Conservation (phyloP, 1,284 basidiomycete genomes). For the Tilletia indica region DNA sequence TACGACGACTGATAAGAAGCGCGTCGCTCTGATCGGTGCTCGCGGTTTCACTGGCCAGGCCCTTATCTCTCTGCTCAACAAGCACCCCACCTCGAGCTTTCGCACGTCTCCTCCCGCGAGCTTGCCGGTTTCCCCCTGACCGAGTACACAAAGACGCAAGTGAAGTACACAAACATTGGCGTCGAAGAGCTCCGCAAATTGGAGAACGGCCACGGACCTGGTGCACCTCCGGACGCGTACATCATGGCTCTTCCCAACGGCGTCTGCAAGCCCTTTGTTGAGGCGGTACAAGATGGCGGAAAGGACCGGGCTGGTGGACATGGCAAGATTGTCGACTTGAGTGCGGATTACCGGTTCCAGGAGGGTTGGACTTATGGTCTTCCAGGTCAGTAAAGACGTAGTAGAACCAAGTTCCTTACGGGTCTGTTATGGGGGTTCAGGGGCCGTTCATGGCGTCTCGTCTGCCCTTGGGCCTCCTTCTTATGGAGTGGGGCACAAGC, state of each 20-base stretch:
- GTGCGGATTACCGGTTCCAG: conserved; percentile 90
- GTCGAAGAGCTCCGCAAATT: conserved; percentile 52
- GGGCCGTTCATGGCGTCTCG: too few relatives aligned
- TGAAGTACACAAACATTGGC: conserved; percentile 60
- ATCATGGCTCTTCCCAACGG: conserved; percentile 97
- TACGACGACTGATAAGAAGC: conserved; percentile 70
- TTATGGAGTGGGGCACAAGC: background rate
- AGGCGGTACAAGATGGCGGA: conserved; percentile 77
- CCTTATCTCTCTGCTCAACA: conserved; percentile 77
- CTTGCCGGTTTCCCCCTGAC: conserved; percentile 78
- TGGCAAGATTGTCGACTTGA: conserved; percentile 74
- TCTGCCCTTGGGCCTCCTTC: too few relatives aligned
- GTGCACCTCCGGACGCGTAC: conserved; percentile 54
- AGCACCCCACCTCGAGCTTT: conserved; percentile 79
- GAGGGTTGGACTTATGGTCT: conserved; percentile 90
- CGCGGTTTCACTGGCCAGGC: conserved; percentile 94
- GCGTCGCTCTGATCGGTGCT: conserved; percentile 91
- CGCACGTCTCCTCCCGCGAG: conserved; percentile 94
- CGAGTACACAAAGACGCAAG: conserved; percentile 75
- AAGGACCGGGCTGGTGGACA: conserved; percentile 59
- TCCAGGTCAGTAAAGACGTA: conserved; percentile 74
- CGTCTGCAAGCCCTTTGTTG: conserved; percentile 93
- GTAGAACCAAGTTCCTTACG: background rate
- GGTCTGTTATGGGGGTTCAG: too few relatives aligned
- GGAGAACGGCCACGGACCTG: conserved; percentile 46